Evolutionary conservation across 2,329 filamentous ascomycete genomes (phyloP), one percentile per base, ranked within the genome.

Genomic region (Aspergillus caelatus): DNA sequence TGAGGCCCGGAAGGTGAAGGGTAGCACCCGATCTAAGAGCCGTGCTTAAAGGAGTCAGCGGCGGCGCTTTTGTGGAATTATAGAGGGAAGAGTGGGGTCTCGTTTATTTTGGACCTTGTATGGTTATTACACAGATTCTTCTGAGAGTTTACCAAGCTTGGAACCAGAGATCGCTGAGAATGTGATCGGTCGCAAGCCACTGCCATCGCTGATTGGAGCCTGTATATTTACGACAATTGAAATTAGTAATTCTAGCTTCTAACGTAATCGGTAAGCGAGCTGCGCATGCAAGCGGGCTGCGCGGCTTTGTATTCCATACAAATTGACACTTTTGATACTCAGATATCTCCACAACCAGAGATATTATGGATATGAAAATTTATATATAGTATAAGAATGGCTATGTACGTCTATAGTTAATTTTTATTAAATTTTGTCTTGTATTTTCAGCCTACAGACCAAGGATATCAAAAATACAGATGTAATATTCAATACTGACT

Each of bases 1-100:
- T 43, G 85, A 91, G 70, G 91, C 87, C 54, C 84, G 83, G 71
- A 84, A 87, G 70, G 84, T 89, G 61, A 85, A 86, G 74, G 83
- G 84, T 64, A 77, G 77, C 62, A 68, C 78, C 56, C 74, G 74
- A 55, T 74, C 76, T 60, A 78, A 78, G 74, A 73, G 62, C 67
- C 77, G 76, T 65, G 69, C 71, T 43, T 78, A 75, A 68, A 68
- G 48, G 16, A 50, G 16, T 56, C n/a, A 23, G 14, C 28, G n/a
- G 28, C 53, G 63, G 60, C 14, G 21, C 28, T 43, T 57, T 56
- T 46, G 58, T 59, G 45, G 26, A 59, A n/a, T 23, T 45, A 58
- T 46, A 30, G 57, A 59, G 58, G 52, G 41, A 57, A 46, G 59
- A 59, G 62, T 58, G 57, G 65, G 61, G 57, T 34, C 59, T 58